These are phyloP conservation scores for Cutaneotrichosporon sp. DNA, from an alignment of 1,284 basidiomycete species.

Conservation along the genomic window DNA sequence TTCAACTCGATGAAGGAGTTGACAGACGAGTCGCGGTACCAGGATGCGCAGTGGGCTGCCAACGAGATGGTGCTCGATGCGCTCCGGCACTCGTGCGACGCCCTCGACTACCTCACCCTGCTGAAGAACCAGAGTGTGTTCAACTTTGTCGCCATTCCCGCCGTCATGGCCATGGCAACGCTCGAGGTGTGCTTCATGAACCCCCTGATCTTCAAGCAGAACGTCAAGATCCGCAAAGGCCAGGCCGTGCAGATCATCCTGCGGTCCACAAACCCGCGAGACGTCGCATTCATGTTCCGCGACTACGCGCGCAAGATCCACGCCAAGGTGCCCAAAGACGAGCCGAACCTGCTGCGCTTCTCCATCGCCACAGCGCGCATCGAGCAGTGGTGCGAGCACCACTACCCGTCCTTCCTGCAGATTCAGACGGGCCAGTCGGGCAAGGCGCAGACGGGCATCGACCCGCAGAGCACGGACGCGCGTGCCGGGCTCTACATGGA, in stretches of 20 bases:
- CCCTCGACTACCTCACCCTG: slow-evolving; percentile 83
- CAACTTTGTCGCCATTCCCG: slow-evolving; percentile 94
- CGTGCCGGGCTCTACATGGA: slow-evolving; percentile 48
- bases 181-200: slow-evolving; percentile 91
- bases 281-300: slow-evolving; percentile 85
- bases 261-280: slow-evolving; percentile 81
- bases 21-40: slow-evolving; percentile 52
- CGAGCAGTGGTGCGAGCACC: slow-evolving; percentile 83
- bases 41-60: slow-evolving; percentile 69
- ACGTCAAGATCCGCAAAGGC: slow-evolving; percentile 94
- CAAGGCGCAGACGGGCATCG: slow-evolving; percentile 40
- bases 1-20: slow-evolving; percentile 55
- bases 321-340: slow-evolving; percentile 66
- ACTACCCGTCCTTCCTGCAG: slow-evolving; percentile 78
- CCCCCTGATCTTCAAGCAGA: slow-evolving; percentile 75
- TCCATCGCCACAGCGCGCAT: slow-evolving; percentile 80
- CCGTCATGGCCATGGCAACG: slow-evolving; percentile 94
- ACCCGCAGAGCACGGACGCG: slow-evolving; percentile 56
- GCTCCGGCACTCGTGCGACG: slow-evolving; percentile 74
- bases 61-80: slow-evolving; percentile 88
- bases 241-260: slow-evolving; percentile 89
- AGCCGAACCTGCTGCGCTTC: slow-evolving; percentile 80
- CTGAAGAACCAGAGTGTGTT: slow-evolving; percentile 90
- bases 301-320: slow-evolving; percentile 79
- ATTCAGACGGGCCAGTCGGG: slow-evolving; percentile 46